Evolutionary conservation across 345 rosid species (phyloP).

Genomic region (Citrus trifoliata): DNA sequence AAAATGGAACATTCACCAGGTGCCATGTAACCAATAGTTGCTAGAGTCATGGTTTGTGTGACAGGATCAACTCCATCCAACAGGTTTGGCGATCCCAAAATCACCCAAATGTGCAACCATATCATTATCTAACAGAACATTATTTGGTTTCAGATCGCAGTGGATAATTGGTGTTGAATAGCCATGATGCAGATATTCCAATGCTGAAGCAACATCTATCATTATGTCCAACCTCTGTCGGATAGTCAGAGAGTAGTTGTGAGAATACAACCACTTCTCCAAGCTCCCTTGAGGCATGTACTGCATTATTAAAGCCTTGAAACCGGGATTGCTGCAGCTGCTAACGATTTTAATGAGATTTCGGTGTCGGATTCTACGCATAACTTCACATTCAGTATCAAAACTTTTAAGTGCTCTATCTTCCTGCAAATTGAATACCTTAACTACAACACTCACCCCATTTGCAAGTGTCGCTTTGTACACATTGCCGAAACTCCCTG

Average conservation of each 20-base stretch:
- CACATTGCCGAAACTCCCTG: not conserved
- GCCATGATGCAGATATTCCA: slow-evolving; percentile 12
- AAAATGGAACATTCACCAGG: not conserved
- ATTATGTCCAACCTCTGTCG: not conserved
- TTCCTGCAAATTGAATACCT: not conserved
- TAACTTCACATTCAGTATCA: not conserved
- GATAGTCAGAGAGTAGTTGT: not conserved
- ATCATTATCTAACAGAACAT: not conserved
- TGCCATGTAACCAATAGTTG: not conserved
- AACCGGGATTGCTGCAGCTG: not conserved
- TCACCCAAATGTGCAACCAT: not conserved
- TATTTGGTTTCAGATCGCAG: not conserved
- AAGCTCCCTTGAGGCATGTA: not conserved
- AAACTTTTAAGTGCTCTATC: not conserved
- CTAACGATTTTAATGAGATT: not conserved
- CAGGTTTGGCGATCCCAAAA: not conserved
- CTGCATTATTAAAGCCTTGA: not conserved
- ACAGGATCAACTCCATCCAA: not conserved
- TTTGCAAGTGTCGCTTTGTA: not conserved
- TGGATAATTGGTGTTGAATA: not conserved
- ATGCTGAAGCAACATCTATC: slow-evolving; percentile 8
- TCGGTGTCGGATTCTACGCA: not conserved
- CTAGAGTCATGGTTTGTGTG: not conserved
- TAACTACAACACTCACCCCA: not conserved
- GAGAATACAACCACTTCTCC: not conserved